Conservation (phyloP, 441 rosid genomes). For the Croton setiger region DNA sequence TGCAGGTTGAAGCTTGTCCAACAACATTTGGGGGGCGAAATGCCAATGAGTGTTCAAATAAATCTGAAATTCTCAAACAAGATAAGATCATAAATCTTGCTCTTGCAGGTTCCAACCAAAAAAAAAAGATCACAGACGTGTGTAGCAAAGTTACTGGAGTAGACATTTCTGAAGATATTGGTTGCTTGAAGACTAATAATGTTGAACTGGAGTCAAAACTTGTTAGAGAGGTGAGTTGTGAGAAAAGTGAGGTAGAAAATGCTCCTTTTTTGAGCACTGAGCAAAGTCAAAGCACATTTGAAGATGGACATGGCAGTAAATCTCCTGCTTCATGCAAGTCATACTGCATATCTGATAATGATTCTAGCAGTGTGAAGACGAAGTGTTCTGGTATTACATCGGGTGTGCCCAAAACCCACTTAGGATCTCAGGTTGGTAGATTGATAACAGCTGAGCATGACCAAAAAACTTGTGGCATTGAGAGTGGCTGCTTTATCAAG, state of each 20-base stretch:
- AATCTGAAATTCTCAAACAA: conserved; percentile 17
- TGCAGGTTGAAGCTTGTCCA: conserved; percentile 18
- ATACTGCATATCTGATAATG: conserved; percentile 44
- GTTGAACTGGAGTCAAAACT: conserved; percentile 21
- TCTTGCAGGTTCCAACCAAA: conserved; percentile 15
- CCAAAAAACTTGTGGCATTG: conserved; percentile 19
- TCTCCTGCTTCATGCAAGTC: conserved; percentile 53
- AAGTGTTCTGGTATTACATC: conserved; percentile 20
- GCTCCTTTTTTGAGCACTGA: conserved; percentile 27
- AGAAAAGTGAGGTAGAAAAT: conserved; percentile 41
- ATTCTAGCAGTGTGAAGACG: conserved; percentile 31
- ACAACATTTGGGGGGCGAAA: conserved; percentile 11
- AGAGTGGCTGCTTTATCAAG: conserved; percentile 15
- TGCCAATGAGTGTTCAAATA: conserved; percentile 14
- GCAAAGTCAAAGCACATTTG: conserved; percentile 26
- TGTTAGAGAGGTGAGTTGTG: conserved; percentile 28
- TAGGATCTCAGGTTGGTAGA: conserved; percentile 24
- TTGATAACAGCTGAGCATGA: conserved; percentile 24
- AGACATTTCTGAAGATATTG: no score
- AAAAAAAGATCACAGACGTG: conserved; percentile 13
- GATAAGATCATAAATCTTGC: conserved; percentile 19
- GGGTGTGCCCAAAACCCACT: conserved; percentile 18
- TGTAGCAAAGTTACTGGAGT: conserved; percentile 11
- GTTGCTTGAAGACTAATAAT: not conserved
- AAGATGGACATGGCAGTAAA: conserved; percentile 31